Evolutionary conservation across 1,284 basidiomycete genomes (phyloP).

Genomic region (Somion occarium): DNA sequence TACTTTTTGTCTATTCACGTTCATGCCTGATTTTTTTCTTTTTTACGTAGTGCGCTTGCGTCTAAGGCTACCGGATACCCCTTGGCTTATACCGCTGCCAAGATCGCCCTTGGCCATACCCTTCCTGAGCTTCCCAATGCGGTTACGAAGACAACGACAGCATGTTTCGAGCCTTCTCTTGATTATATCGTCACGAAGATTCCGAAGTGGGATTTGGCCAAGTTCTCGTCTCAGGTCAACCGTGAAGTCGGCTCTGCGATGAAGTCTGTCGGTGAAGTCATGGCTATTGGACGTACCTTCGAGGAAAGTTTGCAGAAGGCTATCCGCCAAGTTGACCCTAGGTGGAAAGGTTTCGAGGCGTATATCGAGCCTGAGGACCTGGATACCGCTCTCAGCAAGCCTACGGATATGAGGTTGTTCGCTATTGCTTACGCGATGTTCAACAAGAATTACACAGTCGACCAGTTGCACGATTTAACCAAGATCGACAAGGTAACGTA

Average conservation of each 20-base stretch:
- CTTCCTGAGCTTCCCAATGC: constrained; percentile 98
- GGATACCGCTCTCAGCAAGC: constrained; percentile 70
- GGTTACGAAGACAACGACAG: constrained; percentile 98
- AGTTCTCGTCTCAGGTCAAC: constrained; percentile 93
- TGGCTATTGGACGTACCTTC: constrained; percentile 99
- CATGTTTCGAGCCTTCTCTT: constrained; percentile 98
- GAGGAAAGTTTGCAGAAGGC: constrained; percentile 99
- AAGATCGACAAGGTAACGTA: constrained; percentile 88
- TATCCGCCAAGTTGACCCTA: constrained; percentile 94
- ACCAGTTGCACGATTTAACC: constrained; percentile 88
- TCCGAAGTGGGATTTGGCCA: constrained; percentile 99
- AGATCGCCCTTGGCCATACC: constrained; percentile 98
- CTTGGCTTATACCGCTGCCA: constrained; percentile 98
- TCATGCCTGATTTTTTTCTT: constrained; percentile 45
- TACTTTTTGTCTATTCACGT: constrained; percentile 14
- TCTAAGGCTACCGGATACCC: constrained; percentile 99
- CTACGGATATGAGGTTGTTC: constrained; percentile 93
- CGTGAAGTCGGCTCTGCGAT: constrained; percentile 95
- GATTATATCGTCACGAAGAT: constrained; percentile 99
- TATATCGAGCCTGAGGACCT: constrained; percentile 82
- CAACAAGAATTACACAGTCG: constrained; percentile 88
- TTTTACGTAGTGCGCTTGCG: constrained; percentile 67
- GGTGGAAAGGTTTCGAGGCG: constrained; percentile 80
- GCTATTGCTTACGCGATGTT: constrained; percentile 98
- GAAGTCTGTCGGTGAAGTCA: constrained; percentile 99